These are phyloP conservation scores for Apophysomyces elegans DNA, from an alignment of 371 early-diverging fungal genomes.

Conservation along the genomic window DNA sequence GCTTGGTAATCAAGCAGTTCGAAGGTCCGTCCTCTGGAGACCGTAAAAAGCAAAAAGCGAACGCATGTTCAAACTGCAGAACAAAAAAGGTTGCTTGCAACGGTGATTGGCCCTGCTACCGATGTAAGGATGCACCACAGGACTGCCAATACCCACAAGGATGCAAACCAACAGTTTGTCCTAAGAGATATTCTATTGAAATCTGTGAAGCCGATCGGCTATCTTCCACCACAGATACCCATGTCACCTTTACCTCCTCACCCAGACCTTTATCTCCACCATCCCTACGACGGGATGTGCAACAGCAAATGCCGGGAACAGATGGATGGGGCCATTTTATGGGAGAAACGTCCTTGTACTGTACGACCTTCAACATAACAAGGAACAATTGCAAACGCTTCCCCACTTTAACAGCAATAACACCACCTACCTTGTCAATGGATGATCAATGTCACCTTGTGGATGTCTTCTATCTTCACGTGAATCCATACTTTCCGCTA, in stretches of 20 bases:
- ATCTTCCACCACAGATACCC: background rate
- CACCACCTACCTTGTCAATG: slow-evolving; percentile 10
- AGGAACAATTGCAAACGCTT: slow-evolving; percentile 17
- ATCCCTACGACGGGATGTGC: slow-evolving; percentile 3
- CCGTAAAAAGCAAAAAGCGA: slow-evolving; percentile 12
- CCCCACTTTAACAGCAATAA: slow-evolving; percentile 9
- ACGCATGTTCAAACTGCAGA: slow-evolving; percentile 19
- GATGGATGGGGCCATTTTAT: slow-evolving; percentile 24
- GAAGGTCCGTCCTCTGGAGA: slow-evolving; percentile 13
- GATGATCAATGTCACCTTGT: slow-evolving; percentile 44
- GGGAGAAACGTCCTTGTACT: slow-evolving; percentile 20
- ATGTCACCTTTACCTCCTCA: slow-evolving; percentile 1
- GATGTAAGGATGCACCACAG: slow-evolving; percentile 2
- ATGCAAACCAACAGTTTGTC: background rate
- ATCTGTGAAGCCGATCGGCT: background rate
- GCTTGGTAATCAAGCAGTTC: slow-evolving; percentile 17
- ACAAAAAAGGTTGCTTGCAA: slow-evolving; percentile 25
- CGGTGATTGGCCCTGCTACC: slow-evolving; percentile 20
- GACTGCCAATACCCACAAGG: slow-evolving; percentile 24
- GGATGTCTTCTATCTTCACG: slow-evolving; percentile 54
- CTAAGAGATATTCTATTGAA: background rate
- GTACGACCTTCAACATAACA: background rate
- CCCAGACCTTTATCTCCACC: slow-evolving; percentile 8
- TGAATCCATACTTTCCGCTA: slow-evolving; percentile 60
- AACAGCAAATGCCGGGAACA: slow-evolving; percentile 10